phyloP scores from a whole-genome alignment of 192 early-diverging fungal genomes.

The Umbelopsis isabellina region DNA sequence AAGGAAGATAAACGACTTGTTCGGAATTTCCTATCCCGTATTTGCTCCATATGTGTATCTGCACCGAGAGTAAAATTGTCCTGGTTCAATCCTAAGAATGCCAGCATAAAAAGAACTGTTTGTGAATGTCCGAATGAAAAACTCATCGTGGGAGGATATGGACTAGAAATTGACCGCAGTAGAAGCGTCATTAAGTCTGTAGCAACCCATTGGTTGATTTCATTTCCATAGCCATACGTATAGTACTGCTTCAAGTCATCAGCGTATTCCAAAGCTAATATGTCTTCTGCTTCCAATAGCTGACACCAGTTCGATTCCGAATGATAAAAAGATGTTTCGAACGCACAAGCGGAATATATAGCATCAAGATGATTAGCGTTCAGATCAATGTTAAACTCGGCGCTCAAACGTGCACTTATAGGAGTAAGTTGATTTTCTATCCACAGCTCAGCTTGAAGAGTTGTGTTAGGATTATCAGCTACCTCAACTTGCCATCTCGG shows the following conservation, averaged over 20 bases:
- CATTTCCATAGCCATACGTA: conserved; percentile 23
- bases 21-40: conserved; percentile 16
- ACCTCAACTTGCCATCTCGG: conserved; percentile 13
- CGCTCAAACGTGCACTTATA: neutral
- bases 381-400: neutral
- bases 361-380: neutral
- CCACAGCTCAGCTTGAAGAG: neutral
- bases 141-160: conserved; percentile 7
- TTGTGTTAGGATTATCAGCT: neutral
- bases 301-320: conserved; percentile 8
- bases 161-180: neutral
- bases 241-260: conserved; percentile 23
- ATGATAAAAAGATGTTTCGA: conserved; percentile 10
- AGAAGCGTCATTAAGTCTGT: conserved; percentile 5
- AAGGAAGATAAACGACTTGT: conserved; percentile 6
- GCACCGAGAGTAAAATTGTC: conserved; percentile 10
- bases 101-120: conserved; percentile 18
- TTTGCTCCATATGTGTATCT: neutral
- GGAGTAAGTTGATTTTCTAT: neutral
- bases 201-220: conserved; percentile 16
- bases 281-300: neutral
- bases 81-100: conserved; percentile 6
- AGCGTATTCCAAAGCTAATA: conserved; percentile 19
- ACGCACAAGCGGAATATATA: conserved; percentile 22
- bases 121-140: conserved; percentile 28